Base-by-base conservation (phyloP, 2,329 filamentous ascomycete genomes). In the Hymenotorrendiella dingleyae region DNA sequence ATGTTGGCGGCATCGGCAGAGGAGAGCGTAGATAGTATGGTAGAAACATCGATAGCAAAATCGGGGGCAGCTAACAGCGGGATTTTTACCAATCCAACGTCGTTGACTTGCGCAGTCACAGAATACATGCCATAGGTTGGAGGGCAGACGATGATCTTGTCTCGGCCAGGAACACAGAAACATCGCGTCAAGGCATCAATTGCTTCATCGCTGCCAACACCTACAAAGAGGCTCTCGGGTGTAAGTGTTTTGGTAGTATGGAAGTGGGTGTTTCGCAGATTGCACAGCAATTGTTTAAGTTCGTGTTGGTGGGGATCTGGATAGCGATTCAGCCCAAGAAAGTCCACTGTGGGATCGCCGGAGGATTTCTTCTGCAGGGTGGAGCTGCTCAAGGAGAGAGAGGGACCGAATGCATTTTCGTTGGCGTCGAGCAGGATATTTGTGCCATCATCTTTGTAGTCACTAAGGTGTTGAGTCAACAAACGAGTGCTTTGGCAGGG, bases 101-200 rank as follows among this genome's bases (percentile, higher is more conserved):
- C 93, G 69, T 98, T 98, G 54, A 96, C 84, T 62, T 94, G 85
- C 1, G 93, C 93, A 6, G 87, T 94, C 14, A 98, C 93, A 35
- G 80, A 73, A 71, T 98, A 98, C 93, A 98, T 98, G 67, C 93
- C 93, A 64, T 98, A 98, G 1, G 93, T 98, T 1, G 93, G 93
- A 14, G 93, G 93, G 61, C 91, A 97, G 30, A 88, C 91, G 26
- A 98, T 76, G 61, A 98, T 94, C 61, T 86, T 88, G 67, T 98
- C 93, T 53, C 74, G 75, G 34, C 84, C 87, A 1, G 93, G 93
- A 2, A 80, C 70, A 67, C 93, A 98, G 71, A 98, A 98, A 66
- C 86, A 93, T 40, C 93, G 84, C 46, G 98, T 76, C 29, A 98
- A 76, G 5, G 87, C 88, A 67, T 98, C 93, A 62, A 98, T 95